Evolutionary conservation across 805 yeast species (phyloP), one percentile per base, ranked within the genome.

Genomic region (Cyberlindnera subsufficiens): DNA sequence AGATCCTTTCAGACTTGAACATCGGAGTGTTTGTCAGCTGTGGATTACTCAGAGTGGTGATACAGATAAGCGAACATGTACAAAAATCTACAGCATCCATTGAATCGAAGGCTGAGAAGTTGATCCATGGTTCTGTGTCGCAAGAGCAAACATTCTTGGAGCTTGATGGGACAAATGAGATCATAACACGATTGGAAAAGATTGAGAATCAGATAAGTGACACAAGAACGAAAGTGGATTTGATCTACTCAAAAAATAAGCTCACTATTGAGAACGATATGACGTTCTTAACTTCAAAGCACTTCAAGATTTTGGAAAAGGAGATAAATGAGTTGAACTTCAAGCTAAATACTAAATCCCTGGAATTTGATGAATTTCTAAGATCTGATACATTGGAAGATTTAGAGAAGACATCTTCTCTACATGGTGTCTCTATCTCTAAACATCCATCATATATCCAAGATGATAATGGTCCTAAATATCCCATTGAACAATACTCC

Each of bases 1-100:
- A 34, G 51, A 44, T 67, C 6, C 66, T 69, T 38, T 63, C 60
- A 20, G 64, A 67, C 45, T 54, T 68, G 36, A 68, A 68, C 43
- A 59, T 69, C 38, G 54, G 55, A 2, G 45, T 69, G 9, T 67
- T 66, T 43, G 54, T 59, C n/a, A 49, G 60, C 15, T 65, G 67
- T 66, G 63, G 64, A 6, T 20, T 56, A 8, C 51, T 64, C 11
- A 51, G 67, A 40, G 42, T 63, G 6, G 33, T 60, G 3, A 46
- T 62, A 5, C 52, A 50, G 29, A 19, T 50, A 1, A 44, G 53
- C 3, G 52, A 50, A 20, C 45, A 42, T 30, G 35, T 55, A 3
- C 58, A 55, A 36, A 39, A 19, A 30, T 41, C 47, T n/a, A 54
- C 51, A 4, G 50, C 56, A 3, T 38, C 44, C 1, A 43, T 53